Evolutionary conservation across 2,329 filamentous ascomycete genomes (phyloP).

Genomic region (Verticillium albo-atrum): DNA sequence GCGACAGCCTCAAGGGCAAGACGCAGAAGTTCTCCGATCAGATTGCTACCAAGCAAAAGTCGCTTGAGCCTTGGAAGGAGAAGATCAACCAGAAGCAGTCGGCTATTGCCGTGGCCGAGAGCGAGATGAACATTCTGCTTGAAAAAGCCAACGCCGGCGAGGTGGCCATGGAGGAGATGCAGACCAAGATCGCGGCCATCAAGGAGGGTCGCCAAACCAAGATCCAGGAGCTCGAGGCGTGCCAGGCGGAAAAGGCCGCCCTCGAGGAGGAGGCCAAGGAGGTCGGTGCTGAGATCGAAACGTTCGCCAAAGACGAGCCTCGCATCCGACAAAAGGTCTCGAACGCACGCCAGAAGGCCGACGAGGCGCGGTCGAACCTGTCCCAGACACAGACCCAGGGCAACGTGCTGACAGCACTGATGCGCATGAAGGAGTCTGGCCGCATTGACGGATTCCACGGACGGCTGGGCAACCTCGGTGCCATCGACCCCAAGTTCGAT

Average conservation of each 20-base stretch:
- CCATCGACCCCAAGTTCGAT: conserved; percentile 91
- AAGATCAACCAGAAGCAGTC: conserved; percentile 97
- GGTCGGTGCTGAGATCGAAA: conserved; percentile 66
- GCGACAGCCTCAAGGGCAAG: conserved; percentile 88
- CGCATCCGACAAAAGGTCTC: conserved; percentile 81
- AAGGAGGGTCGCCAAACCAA: conserved; percentile 69
- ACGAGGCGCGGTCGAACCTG: conserved; percentile 88
- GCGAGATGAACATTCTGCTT: conserved; percentile 84
- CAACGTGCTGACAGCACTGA: conserved; percentile 84
- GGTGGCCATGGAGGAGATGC: conserved; percentile 76
- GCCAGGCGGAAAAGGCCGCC: conserved; percentile 65
- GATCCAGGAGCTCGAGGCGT: conserved; percentile 68
- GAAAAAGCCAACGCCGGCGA: conserved; percentile 87
- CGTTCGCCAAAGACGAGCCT: conserved; percentile 73
- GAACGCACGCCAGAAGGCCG: conserved; percentile 86
- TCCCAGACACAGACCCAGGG: conserved; percentile 88
- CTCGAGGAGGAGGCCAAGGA: conserved; percentile 72
- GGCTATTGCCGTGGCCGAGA: conserved; percentile 88
- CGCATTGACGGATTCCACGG: conserved; percentile 97
- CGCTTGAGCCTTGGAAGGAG: conserved; percentile 91
- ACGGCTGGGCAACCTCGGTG: conserved; percentile 86
- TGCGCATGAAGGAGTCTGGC: conserved; percentile 93
- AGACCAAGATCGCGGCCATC: conserved; percentile 72
- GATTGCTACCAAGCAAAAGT: conserved; percentile 88
- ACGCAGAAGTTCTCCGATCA: conserved; percentile 92